Percentiles rank a stretch among this genome's conserved stretches.
Evolutionary conservation across 1,139 yeast genomes (phyloP).

Genomic region (Ogataea hybrid): DNA sequence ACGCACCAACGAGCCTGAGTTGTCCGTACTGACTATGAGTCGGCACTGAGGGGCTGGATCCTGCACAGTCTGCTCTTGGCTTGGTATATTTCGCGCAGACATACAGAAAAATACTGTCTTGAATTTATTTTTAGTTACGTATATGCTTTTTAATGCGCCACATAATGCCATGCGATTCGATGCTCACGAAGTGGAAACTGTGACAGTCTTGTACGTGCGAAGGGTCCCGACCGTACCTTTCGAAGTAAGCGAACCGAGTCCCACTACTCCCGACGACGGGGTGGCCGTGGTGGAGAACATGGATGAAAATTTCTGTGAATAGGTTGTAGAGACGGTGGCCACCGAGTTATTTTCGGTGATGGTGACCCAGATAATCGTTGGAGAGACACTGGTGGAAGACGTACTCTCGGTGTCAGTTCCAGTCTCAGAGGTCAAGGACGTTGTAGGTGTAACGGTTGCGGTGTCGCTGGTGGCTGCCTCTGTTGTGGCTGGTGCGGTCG

Average conservation of each 20-base stretch:
- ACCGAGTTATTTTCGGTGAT: conserved; percentile 40
- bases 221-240: conserved; percentile 53
- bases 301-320: conserved; percentile 44
- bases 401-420: conserved; percentile 22
- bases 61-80: background rate
- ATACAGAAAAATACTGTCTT: background rate
- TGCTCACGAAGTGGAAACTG: conserved; percentile 5
- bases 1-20: conserved; percentile 13
- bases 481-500: conserved; percentile 1
- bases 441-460: conserved; percentile 9
- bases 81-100: background rate
- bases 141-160: conserved; percentile 1
- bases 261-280: conserved; percentile 49
- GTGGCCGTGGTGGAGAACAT: conserved; percentile 37
- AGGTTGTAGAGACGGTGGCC: conserved; percentile 42
- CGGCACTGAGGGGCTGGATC: background rate
- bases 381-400: conserved; percentile 24
- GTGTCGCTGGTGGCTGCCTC: conserved; percentile 7
- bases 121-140: background rate
- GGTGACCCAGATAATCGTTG: conserved; percentile 56
- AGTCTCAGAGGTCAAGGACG: conserved; percentile 12
- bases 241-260: conserved; percentile 44
- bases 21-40: conserved; percentile 4
- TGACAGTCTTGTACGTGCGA: conserved; percentile 36
- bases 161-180: conserved; percentile 1